Conservation (phyloP, 106 monocot species). For the Apostasia ramifera region DNA sequence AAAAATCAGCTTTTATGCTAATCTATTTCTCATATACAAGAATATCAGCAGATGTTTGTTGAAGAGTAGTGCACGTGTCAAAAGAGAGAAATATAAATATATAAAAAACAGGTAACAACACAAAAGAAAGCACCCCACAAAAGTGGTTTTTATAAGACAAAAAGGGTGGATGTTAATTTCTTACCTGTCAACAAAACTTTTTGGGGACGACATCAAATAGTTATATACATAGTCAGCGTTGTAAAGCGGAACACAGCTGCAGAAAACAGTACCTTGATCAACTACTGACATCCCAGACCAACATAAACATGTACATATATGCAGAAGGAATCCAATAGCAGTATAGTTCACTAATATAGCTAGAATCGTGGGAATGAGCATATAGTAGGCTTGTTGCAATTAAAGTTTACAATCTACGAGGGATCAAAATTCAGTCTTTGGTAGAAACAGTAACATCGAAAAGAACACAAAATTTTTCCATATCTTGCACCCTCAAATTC, state of each 20-base stretch:
- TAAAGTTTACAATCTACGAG: too few species aligned
- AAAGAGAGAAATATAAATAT: not conserved
- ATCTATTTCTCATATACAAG: too few species aligned
- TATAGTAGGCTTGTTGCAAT: too few species aligned
- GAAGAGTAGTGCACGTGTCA: too few species aligned
- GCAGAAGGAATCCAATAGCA: slow-evolving; percentile 3
- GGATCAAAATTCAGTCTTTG: too few species aligned
- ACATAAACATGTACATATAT: not conserved
- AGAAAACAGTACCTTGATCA: slow-evolving; percentile 8
- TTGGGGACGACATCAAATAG: slow-evolving; percentile 85
- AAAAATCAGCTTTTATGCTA: too few species aligned
- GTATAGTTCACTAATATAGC: not conserved
- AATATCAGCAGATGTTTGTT: too few species aligned
- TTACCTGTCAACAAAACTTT: slow-evolving; percentile 96
- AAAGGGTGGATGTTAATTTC: not conserved
- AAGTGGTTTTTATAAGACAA: not conserved
- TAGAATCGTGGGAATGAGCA: too few species aligned
- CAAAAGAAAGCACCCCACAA: not conserved
- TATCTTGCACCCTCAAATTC: too few species aligned
- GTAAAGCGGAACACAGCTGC: slow-evolving; percentile 95
- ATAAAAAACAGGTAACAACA: not conserved
- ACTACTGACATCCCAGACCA: not conserved
- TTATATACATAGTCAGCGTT: slow-evolving; percentile 81
- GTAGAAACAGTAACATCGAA: too few species aligned
- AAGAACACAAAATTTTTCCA: too few species aligned